phyloP scores from a whole-genome alignment of 148 eudicot species.

The Amaranthus hypochondriacus region DNA sequence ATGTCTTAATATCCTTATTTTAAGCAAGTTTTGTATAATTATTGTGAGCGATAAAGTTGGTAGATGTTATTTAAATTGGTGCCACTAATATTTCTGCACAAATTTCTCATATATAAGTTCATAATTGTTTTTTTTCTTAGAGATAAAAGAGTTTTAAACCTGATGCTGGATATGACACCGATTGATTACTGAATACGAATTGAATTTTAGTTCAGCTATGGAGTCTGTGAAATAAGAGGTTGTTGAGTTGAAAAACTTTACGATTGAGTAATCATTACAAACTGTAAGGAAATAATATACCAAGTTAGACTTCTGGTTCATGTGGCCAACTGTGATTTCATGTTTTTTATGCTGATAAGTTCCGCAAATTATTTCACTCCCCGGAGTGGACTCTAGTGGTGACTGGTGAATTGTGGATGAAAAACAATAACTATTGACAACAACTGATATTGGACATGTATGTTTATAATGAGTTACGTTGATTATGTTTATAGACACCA shows the following conservation, averaged over 20 bases:
- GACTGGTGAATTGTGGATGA: too few species aligned
- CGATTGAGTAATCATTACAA: slow-evolving; percentile 5
- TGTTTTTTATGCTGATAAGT: neutral
- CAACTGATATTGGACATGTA: neutral
- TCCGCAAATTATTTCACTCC: neutral
- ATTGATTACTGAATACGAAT: neutral
- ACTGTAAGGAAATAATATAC: neutral
- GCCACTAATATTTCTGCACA: neutral
- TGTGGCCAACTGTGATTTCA: neutral
- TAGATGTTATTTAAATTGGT: neutral
- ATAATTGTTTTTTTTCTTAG: neutral
- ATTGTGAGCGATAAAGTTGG: neutral
- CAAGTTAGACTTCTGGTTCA: slow-evolving; percentile 4
- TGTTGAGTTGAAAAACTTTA: neutral
- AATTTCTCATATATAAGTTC: neutral
- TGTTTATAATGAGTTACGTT: neutral
- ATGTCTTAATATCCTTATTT: neutral
- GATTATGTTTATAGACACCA: neutral
- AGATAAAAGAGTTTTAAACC: neutral
- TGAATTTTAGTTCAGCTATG: neutral
- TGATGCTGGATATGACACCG: slow-evolving; percentile 6
- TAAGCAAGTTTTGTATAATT: neutral
- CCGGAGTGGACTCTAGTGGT: too few species aligned
- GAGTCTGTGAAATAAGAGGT: slow-evolving; percentile 1
- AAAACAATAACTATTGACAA: too few species aligned